phyloP scores from a whole-genome alignment of 768 basidiomycete species.

The Naganishia vaughanmartiniae region DNA sequence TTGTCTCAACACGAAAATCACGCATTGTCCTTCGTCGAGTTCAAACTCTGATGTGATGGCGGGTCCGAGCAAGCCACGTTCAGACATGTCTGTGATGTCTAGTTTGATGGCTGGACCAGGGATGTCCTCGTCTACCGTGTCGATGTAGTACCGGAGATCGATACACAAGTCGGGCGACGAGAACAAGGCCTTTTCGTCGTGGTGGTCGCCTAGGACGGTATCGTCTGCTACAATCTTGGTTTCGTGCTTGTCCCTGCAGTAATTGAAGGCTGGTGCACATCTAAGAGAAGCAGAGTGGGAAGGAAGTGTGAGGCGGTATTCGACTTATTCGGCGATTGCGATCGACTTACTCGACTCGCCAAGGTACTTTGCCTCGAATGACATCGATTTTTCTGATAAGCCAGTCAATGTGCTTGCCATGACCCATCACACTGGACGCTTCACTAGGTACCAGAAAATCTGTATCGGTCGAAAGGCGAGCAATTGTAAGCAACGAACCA shows the following conservation, averaged over 20 bases:
- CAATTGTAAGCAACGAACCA: background rate
- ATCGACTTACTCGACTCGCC: conserved; percentile 64
- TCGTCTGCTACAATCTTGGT: conserved; percentile 57
- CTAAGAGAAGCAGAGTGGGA: background rate
- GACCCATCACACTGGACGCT: conserved; percentile 19
- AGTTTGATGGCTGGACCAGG: conserved; percentile 61
- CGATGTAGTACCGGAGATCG: conserved; percentile 74
- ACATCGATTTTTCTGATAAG: conserved; percentile 57
- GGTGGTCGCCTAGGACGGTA: conserved; percentile 46
- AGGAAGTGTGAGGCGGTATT: background rate
- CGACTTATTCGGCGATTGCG: background rate
- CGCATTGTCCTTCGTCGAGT: conserved; percentile 77
- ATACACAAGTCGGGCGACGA: conserved; percentile 44
- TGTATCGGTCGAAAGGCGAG: conserved; percentile 1
- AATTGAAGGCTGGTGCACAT: conserved; percentile 95
- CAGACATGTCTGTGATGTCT: conserved; percentile 59
- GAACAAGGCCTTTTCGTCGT: conserved; percentile 56
- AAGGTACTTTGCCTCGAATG: conserved; percentile 74
- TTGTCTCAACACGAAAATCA: conserved; percentile 82
- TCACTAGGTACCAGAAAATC: conserved; percentile 29
- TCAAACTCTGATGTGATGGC: conserved; percentile 62
- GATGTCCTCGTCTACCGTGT: conserved; percentile 59
- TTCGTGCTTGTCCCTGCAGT: conserved; percentile 73
- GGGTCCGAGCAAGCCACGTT: conserved; percentile 71
- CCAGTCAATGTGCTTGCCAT: conserved; percentile 43